Conservation (phyloP, 2,329 filamentous ascomycete species). For the Tympanopsis confertula region DNA sequence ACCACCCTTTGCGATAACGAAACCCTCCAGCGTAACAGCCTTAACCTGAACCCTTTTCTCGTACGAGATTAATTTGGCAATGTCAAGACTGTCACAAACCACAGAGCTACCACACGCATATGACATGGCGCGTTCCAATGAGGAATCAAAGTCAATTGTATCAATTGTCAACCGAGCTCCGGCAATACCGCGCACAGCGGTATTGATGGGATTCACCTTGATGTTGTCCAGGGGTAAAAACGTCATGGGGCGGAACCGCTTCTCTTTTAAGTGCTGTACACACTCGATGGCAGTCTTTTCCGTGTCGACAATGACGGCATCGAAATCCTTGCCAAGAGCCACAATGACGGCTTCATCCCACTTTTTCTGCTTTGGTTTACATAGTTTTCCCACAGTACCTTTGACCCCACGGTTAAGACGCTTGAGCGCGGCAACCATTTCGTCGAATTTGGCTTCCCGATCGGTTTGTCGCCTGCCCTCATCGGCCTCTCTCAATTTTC, state of each 20-base stretch:
- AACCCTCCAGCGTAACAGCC: slow-evolving; percentile 88
- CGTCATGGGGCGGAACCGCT: slow-evolving; percentile 75
- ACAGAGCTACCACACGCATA: slow-evolving; percentile 93
- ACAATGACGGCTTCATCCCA: slow-evolving; percentile 87
- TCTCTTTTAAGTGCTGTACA: slow-evolving; percentile 85
- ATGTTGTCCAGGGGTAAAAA: slow-evolving; percentile 97
- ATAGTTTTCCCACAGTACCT: slow-evolving; percentile 80
- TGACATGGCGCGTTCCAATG: slow-evolving; percentile 80
- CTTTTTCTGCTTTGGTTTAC: slow-evolving; percentile 94
- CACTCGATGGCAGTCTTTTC: slow-evolving; percentile 90
- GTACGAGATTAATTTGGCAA: slow-evolving; percentile 85
- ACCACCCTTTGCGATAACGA: slow-evolving; percentile 89
- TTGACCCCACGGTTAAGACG: slow-evolving; percentile 85
- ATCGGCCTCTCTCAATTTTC: slow-evolving; percentile 73
- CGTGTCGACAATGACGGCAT: slow-evolving; percentile 87
- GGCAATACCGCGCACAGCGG: slow-evolving; percentile 78
- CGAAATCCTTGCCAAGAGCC: slow-evolving; percentile 83
- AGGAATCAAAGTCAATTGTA: slow-evolving; percentile 84
- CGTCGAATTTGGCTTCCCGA: slow-evolving; percentile 66
- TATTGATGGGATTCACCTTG: slow-evolving; percentile 82
- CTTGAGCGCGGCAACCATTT: slow-evolving; percentile 76
- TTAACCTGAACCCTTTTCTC: slow-evolving; percentile 77
- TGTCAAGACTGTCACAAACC: slow-evolving; percentile 76
- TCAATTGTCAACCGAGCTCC: slow-evolving; percentile 85
- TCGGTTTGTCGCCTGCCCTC: slow-evolving; percentile 77